Base-by-base conservation (phyloP, 2,329 filamentous ascomycete genomes). In the Lasiodiplodia hormozganensis region DNA sequence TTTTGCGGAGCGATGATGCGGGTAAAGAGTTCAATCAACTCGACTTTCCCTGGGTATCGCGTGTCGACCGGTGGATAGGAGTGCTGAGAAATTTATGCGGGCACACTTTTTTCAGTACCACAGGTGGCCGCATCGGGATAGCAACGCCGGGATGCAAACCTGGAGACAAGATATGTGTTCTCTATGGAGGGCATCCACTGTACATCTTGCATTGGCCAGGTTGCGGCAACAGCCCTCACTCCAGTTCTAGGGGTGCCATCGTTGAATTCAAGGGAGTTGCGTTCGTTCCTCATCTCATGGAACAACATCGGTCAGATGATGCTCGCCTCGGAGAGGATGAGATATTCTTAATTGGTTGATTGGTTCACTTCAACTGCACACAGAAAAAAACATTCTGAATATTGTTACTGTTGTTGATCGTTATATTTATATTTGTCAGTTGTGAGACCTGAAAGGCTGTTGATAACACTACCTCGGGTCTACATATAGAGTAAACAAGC, bases 21-120 rank as follows among this genome's bases (percentile, higher is more conserved):
- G 0, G 1, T 2, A 2, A 3, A 14, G 7, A n/a, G 2, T 18
- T n/a, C 25, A 4, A 0, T 12, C 3, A 8, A 1, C 28, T 54
- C 34, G 28, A 21, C 1, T 8, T 21, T 36, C 4, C 52, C 8
- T 4, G 52, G 52, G 0, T 3, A n/a, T n/a, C n/a, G n/a, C n/a
- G n/a, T n/a, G n/a, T n/a, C n/a, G n/a, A n/a, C n/a, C n/a, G n/a
- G n/a, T n/a, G n/a, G n/a, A n/a, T n/a, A n/a, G n/a, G n/a, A n/a
- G n/a, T n/a, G n/a, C n/a, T n/a, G n/a, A n/a, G n/a, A n/a, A n/a
- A n/a, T n/a, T n/a, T n/a, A n/a, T 4, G 7, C 5, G 53, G 53
- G 18, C 10, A 56, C 31, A 34, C 31, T 6, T 56, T 56, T 18
- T 56, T 56, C 53, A 36, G 53, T 10, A 56, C 53, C 18, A 36